These are phyloP conservation scores for Pythium dissotocum DNA, from an alignment of 352 stramenopile species.

Conservation along the genomic window DNA sequence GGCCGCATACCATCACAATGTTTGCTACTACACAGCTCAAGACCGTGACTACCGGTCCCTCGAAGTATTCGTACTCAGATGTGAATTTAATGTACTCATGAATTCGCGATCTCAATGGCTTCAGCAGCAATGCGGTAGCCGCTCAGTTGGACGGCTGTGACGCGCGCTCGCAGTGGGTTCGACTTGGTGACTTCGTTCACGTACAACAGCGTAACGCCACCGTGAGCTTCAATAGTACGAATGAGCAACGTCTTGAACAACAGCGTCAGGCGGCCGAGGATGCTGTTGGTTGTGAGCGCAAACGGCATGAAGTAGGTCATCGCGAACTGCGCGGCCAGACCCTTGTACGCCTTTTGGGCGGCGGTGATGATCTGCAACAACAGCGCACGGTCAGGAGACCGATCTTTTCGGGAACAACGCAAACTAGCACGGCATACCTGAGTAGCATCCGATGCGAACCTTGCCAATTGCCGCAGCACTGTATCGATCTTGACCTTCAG, in stretches of 20 bases:
- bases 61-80: not conserved
- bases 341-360: conserved; percentile 78
- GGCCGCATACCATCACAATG: not conserved
- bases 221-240: conserved; percentile 63
- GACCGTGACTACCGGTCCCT: not conserved
- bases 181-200: conserved; percentile 78
- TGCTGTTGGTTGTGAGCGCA: conserved; percentile 73
- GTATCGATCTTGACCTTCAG: conserved; percentile 56
- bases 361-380: conserved; percentile 40
- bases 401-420: not conserved
- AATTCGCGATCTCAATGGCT: conserved; percentile 57
- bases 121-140: conserved; percentile 59
- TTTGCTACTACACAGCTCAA: not conserved
- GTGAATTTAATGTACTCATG: conserved; percentile 29
- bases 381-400: not conserved
- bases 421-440: conserved; percentile 30
- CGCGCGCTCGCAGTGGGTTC: conserved; percentile 73
- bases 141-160: conserved; percentile 68
- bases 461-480: conserved; percentile 46
- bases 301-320: conserved; percentile 91
- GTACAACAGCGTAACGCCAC: conserved; percentile 69
- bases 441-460: conserved; percentile 29
- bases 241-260: conserved; percentile 67
- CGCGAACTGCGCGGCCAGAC: conserved; percentile 66
- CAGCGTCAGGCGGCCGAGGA: conserved; percentile 60